Percentiles rank a stretch among this genome's conserved stretches.
Evolutionary conservation across 1,284 basidiomycete species (phyloP).

Genomic region (Omphalotus olearius): DNA sequence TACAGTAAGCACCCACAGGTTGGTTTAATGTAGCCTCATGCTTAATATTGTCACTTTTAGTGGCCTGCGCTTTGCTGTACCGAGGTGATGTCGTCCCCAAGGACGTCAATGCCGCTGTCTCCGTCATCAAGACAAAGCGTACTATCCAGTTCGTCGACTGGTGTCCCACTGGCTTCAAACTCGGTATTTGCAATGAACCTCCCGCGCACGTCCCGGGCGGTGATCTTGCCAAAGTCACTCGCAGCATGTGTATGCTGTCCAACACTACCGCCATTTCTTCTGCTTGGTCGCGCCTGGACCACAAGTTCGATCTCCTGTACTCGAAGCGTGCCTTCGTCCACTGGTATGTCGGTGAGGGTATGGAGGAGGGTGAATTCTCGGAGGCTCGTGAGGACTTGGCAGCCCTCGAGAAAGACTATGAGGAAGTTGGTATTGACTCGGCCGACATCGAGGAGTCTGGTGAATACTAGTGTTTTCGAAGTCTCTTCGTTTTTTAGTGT

Average conservation of each 20-base stretch:
- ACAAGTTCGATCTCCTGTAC: slow-evolving; percentile 94
- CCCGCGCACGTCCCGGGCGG: slow-evolving; percentile 82
- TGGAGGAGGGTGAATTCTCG: slow-evolving; percentile 97
- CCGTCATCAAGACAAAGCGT: slow-evolving; percentile 94
- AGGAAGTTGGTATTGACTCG: slow-evolving; percentile 92
- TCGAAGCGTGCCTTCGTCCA: slow-evolving; percentile 91
- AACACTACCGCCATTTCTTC: slow-evolving; percentile 84
- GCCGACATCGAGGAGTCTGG: slow-evolving; percentile 78
- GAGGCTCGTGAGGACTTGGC: slow-evolving; percentile 97
- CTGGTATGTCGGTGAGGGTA: slow-evolving; percentile 97
- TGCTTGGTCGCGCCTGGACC: slow-evolving; percentile 88
- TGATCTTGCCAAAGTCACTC: slow-evolving; percentile 83
- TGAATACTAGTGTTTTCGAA: slow-evolving; percentile 54
- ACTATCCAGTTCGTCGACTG: slow-evolving; percentile 87
- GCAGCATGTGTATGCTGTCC: slow-evolving; percentile 88
- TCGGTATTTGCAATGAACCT: slow-evolving; percentile 89
- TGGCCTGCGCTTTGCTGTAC: slow-evolving; percentile 87
- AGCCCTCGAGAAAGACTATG: slow-evolving; percentile 95
- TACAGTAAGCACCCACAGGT: slow-evolving; percentile 56
- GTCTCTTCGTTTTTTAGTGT: slow-evolving; percentile 14
- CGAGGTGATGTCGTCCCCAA: slow-evolving; percentile 98
- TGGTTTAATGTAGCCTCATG: slow-evolving; percentile 43
- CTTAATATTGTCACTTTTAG: slow-evolving; percentile 27
- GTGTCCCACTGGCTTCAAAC: slow-evolving; percentile 90
- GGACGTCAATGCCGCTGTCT: slow-evolving; percentile 92